phyloP scores from a whole-genome alignment of 2,329 filamentous ascomycete genomes.

The Aspergillus sojae region DNA sequence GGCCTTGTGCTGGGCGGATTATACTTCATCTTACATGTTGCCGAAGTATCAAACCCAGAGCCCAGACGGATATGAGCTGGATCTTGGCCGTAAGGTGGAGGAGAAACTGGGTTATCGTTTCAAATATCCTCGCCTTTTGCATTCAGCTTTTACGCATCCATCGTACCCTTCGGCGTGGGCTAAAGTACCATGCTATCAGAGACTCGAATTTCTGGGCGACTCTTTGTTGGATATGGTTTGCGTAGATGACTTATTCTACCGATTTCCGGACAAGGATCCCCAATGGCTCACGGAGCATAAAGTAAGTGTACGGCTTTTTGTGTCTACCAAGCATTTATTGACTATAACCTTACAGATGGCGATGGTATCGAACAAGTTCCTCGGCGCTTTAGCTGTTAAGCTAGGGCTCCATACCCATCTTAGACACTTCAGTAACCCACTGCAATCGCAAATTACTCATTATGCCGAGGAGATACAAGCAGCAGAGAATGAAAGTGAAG shows the following conservation, averaged over 20 bases:
- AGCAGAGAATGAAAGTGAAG: slow-evolving; percentile 33
- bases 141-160: slow-evolving; percentile 85
- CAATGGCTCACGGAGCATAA: slow-evolving; percentile 99
- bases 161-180: slow-evolving; percentile 77
- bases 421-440: slow-evolving; percentile 45
- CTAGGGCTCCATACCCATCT: slow-evolving; percentile 78
- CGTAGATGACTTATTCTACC: slow-evolving; percentile 78
- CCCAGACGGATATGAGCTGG: slow-evolving; percentile 67
- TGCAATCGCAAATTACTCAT: slow-evolving; percentile 50
- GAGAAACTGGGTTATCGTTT: slow-evolving; percentile 67
- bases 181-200: slow-evolving; percentile 83
- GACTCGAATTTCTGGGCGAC: slow-evolving; percentile 90
- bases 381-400: slow-evolving; percentile 77
- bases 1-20: slow-evolving; percentile 72
- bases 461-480: slow-evolving; percentile 47
- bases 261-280: slow-evolving; percentile 77
- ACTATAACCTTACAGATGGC: slow-evolving; percentile 63
- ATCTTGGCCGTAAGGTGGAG: slow-evolving; percentile 68
- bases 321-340: slow-evolving; percentile 4
- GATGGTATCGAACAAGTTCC: slow-evolving; percentile 97
- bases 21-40: slow-evolving; percentile 67
- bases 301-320: slow-evolving; percentile 31
- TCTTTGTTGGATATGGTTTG: slow-evolving; percentile 83
- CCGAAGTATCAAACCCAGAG: slow-evolving; percentile 70
- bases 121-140: slow-evolving; percentile 71